These are phyloP conservation scores for Naegleria gruberi DNA, from an alignment of 208 protist species.

Conservation along the genomic window DNA sequence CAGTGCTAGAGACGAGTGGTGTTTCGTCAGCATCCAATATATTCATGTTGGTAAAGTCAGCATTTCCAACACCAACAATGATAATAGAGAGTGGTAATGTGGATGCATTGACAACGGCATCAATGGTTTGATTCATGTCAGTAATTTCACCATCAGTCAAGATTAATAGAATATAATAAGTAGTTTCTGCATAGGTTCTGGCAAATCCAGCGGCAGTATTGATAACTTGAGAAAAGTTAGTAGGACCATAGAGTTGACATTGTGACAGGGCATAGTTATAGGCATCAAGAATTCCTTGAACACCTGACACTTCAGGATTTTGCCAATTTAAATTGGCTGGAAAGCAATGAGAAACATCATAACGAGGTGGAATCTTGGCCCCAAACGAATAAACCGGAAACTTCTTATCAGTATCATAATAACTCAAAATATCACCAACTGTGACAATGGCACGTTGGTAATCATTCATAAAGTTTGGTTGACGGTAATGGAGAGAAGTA, in stretches of 20 bases:
- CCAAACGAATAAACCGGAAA: slow-evolving; percentile 50
- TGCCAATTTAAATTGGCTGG: slow-evolving; percentile 34
- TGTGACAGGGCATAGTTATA: slow-evolving; percentile 42
- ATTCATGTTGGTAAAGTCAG: slow-evolving; percentile 63
- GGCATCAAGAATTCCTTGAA: slow-evolving; percentile 49
- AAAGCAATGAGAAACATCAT: slow-evolving; percentile 50
- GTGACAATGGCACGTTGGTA: slow-evolving; percentile 35
- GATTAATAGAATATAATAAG: slow-evolving; percentile 64
- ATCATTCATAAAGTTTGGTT: slow-evolving; percentile 33
- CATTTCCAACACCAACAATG: slow-evolving; percentile 68
- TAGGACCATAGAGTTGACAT: slow-evolving; percentile 50
- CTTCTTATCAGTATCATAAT: slow-evolving; percentile 44
- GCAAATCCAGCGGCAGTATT: slow-evolving; percentile 1
- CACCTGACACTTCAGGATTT: slow-evolving; percentile 46
- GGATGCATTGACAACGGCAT: slow-evolving; percentile 46
- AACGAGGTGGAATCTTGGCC: slow-evolving; percentile 38
- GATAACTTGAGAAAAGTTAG: slow-evolving; percentile 55
- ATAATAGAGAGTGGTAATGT: slow-evolving; percentile 57
- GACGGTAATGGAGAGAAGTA: slow-evolving; percentile 41
- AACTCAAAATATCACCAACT: slow-evolving; percentile 37
- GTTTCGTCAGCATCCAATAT: slow-evolving; percentile 67
- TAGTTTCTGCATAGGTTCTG: not conserved
- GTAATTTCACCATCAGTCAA: slow-evolving; percentile 63
- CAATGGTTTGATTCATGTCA: slow-evolving; percentile 50
- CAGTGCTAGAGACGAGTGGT: slow-evolving; percentile 33